These are phyloP conservation scores for Rhizopus microsporus DNA, from an alignment of 371 early-diverging fungal genomes.

Conservation along the genomic window DNA sequence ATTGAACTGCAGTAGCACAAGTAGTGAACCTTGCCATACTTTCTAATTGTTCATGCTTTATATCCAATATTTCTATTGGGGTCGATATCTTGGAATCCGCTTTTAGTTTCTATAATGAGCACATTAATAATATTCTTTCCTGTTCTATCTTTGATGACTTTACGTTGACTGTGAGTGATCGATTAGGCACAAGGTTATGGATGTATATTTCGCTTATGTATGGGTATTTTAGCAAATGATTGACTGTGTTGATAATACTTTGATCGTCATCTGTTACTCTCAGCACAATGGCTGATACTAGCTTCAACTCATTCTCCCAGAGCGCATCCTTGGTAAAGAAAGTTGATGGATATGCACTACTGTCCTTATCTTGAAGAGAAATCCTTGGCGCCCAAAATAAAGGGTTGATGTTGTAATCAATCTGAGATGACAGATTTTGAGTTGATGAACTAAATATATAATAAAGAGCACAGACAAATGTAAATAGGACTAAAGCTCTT, in stretches of 20 bases:
- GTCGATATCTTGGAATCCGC: slow-evolving; percentile 11
- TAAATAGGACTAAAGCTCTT: not conserved
- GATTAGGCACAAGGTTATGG: slow-evolving; percentile 47
- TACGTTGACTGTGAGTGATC: slow-evolving; percentile 34
- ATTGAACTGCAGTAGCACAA: slow-evolving; percentile 59
- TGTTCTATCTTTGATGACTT: not conserved
- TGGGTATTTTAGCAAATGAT: slow-evolving; percentile 35
- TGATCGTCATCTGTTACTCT: slow-evolving; percentile 48
- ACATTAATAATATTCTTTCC: not conserved
- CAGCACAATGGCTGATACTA: slow-evolving; percentile 59
- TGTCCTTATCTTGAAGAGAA: slow-evolving; percentile 11
- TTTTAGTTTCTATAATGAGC: slow-evolving; percentile 10
- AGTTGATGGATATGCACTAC: slow-evolving; percentile 39
- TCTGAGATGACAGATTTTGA: not conserved
- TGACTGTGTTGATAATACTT: slow-evolving; percentile 44
- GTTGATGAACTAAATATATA: slow-evolving; percentile 12
- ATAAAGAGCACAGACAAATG: slow-evolving; percentile 1
- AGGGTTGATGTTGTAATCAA: slow-evolving; percentile 22
- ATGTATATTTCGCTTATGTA: slow-evolving; percentile 61
- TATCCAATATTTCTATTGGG: slow-evolving; percentile 45
- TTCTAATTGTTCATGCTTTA: slow-evolving; percentile 46
- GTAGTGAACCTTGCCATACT: slow-evolving; percentile 62
- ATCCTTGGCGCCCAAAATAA: slow-evolving; percentile 25
- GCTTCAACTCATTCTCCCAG: slow-evolving; percentile 39
- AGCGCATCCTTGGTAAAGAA: slow-evolving; percentile 41